Evolutionary conservation across 305 asterid genomes (phyloP).

Genomic region (Fraxinus sp.): DNA sequence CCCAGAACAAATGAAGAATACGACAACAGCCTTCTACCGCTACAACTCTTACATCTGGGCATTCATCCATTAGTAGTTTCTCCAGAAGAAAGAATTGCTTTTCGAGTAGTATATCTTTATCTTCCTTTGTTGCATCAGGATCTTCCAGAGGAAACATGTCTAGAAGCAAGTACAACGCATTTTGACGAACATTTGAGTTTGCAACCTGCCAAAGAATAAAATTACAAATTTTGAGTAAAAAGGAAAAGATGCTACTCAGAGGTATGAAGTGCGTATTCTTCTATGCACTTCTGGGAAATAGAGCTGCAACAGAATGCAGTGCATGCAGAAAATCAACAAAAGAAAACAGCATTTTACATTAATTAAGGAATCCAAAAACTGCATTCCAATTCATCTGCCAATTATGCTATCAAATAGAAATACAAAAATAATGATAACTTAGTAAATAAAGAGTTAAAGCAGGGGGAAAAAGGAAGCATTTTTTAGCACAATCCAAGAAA

Average conservation of each 20-base stretch:
- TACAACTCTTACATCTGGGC: slow-evolving; percentile 81
- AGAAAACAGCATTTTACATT: neutral
- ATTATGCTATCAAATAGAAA: slow-evolving; percentile 13
- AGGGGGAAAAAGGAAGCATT: neutral
- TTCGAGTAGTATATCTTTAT: slow-evolving; percentile 64
- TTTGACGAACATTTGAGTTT: slow-evolving; percentile 90
- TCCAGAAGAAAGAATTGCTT: slow-evolving; percentile 86
- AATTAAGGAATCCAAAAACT: neutral
- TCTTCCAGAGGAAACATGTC: slow-evolving; percentile 92
- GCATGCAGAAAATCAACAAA: neutral
- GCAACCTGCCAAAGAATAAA: slow-evolving; percentile 62
- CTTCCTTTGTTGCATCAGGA: slow-evolving; percentile 89
- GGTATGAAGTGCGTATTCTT: neutral
- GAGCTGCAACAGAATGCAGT: neutral
- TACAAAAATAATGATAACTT: neutral
- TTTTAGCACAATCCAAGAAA: slow-evolving; percentile 17
- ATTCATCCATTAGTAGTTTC: slow-evolving; percentile 77
- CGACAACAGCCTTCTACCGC: slow-evolving; percentile 99
- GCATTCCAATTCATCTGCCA: neutral
- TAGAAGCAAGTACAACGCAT: slow-evolving; percentile 78
- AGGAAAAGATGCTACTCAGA: slow-evolving; percentile 15
- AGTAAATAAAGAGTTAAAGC: neutral
- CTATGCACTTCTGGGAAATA: neutral
- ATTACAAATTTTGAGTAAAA: neutral
- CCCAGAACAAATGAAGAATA: slow-evolving; percentile 85